Evolutionary conservation across 768 basidiomycete genomes (phyloP).

Genomic region (Phlebiopsis flavidoalba): DNA sequence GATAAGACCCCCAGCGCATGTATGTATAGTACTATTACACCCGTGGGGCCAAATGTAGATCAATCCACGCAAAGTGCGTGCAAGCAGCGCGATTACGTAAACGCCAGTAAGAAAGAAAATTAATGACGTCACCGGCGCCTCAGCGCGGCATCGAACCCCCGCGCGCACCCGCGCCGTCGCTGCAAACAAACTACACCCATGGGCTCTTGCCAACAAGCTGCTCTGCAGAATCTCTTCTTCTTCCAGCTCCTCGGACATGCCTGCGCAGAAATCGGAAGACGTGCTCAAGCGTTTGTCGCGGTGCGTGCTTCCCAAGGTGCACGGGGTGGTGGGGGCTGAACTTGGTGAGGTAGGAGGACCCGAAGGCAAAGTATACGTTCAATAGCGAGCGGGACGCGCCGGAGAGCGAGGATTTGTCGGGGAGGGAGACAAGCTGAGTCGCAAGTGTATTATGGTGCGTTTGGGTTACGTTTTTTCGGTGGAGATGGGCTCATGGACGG

Average conservation of each 20-base stretch:
- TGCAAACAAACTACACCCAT: conserved; percentile 8
- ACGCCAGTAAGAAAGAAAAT: not conserved
- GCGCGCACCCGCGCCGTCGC: not conserved
- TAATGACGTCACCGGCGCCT: not conserved
- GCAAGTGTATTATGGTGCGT: conserved; percentile 55
- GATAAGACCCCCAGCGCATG: not conserved
- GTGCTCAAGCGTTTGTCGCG: conserved; percentile 33
- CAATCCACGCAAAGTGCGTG: not conserved
- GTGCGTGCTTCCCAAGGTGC: conserved; percentile 8
- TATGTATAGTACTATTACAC: too few species aligned
- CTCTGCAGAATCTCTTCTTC: conserved; percentile 15
- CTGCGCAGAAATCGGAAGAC: conserved; percentile 23
- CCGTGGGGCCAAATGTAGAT: not conserved
- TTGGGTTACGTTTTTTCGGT: not conserved
- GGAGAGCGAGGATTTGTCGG: conserved; percentile 56
- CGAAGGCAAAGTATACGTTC: conserved; percentile 52
- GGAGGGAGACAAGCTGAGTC: conserved; percentile 32
- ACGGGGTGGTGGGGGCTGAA: not conserved
- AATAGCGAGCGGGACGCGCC: conserved; percentile 55
- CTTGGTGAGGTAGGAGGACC: conserved; percentile 37
- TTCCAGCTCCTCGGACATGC: conserved; percentile 13
- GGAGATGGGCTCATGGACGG: not conserved
- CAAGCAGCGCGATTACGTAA: not conserved
- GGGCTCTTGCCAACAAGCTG: conserved; percentile 22
- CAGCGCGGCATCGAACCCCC: not conserved